phyloP scores from a whole-genome alignment of 2,329 filamentous ascomycete species.

The Sclerotinia subarctica region DNA sequence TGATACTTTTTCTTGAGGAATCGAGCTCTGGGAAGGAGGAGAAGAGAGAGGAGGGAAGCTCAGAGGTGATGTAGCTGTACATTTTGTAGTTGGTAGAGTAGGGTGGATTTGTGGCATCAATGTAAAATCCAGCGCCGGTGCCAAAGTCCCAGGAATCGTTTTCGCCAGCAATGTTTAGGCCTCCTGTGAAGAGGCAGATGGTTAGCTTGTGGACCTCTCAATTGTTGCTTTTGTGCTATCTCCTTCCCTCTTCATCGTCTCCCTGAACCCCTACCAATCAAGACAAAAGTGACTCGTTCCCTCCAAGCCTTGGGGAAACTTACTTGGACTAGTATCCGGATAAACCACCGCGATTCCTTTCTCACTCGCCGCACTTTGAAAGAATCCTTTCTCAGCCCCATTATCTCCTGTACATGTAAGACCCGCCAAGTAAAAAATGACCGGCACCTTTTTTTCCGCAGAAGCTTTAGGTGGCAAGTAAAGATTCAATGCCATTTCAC shows the following conservation, averaged over 20 bases:
- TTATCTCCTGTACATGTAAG: conserved; percentile 94
- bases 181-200: conserved; percentile 47
- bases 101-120: conserved; percentile 75
- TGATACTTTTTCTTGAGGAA: conserved; percentile 68
- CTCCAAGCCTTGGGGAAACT: conserved; percentile 31
- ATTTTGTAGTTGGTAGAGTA: conserved; percentile 83
- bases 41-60: conserved; percentile 80
- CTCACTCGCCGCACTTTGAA: conserved; percentile 76
- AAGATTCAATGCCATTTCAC: conserved; percentile 89
- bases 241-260: background rate
- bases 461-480: conserved; percentile 75
- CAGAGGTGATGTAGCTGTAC: conserved; percentile 87
- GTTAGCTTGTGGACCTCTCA: background rate
- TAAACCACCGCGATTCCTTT: conserved; percentile 89
- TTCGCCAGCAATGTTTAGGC: conserved; percentile 76
- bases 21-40: conserved; percentile 71
- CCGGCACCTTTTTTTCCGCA: conserved; percentile 56
- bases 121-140: conserved; percentile 87
- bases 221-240: background rate
- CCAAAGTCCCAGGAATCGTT: conserved; percentile 91
- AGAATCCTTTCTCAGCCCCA: conserved; percentile 79
- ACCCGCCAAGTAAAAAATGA: conserved; percentile 90
- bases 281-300: background rate
- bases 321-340: conserved; percentile 90
- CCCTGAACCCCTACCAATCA: background rate